Evolutionary conservation across 257 asterid species (phyloP), one percentile per base, ranked within the genome.

Genomic region (Solanum virginianum): DNA sequence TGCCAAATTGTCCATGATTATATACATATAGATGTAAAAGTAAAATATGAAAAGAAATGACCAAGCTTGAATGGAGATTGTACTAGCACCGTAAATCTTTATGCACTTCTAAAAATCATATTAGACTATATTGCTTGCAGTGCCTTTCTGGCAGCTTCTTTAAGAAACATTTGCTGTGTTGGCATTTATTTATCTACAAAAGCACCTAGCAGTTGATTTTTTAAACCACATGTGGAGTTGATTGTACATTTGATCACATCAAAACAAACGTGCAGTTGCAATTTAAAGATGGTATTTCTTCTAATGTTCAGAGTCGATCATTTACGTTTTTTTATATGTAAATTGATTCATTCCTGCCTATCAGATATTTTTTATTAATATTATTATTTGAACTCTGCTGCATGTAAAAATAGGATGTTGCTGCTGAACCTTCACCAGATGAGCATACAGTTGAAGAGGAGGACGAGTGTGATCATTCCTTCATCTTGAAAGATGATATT

Each of bases 391-490:
- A 79, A 74, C 75, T 85, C 80, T 36, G 70, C 20, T 63, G 45
- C 85, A 82, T 82, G 80, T 80, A 83, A 62, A 87, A 84, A 83
- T 90, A 97, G 99, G 97, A 91, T 80, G 79, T 88, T 87, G 59
- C 87, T 90, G 88, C 75, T 84, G 92, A 90, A 86, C 90, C 87
- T 86, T 71, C 88, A n/a, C 83, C 81, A 18, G 87, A 87, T 87
- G 93, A 86, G 45, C 83, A 69, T 70, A 85, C 88, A 82, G 90
- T 84, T 90, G 96, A 68, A 32, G 87, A 88, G 86, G 95, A 88
- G 80, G 94, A 89, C 65, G 98, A 92, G 57, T 97, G 99, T 79
- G 98, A 95, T 72, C 99, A 97, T 90, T 91, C 97, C 11, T 95
- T 91, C 86, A 92, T 97, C 79, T 83, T 97, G 84, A 97, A 90